phyloP scores from a whole-genome alignment of 2,329 filamentous ascomycete genomes.

The Lachnellula subtilissima region DNA sequence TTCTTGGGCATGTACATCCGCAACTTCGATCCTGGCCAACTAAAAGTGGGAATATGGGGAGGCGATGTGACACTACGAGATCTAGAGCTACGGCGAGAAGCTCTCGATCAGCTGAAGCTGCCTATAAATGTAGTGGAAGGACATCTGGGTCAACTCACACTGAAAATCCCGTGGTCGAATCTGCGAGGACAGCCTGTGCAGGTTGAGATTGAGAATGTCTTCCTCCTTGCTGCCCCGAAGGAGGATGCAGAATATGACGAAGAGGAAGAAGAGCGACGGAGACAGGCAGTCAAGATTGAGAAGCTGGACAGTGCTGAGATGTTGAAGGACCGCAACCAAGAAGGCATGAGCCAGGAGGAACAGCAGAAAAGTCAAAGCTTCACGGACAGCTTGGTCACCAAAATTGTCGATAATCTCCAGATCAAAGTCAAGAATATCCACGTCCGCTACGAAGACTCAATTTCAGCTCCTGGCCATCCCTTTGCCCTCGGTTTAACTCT shows the following conservation, averaged over 20 bases:
- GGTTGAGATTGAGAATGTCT: constrained; percentile 95
- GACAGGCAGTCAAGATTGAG: constrained; percentile 95
- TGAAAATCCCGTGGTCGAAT: constrained; percentile 97
- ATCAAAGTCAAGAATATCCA: constrained; percentile 98
- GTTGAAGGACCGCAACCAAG: constrained; percentile 84
- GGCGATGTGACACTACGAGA: constrained; percentile 94
- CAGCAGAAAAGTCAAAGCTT: constrained; percentile 98
- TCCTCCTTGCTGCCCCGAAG: constrained; percentile 88
- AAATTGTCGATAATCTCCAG: constrained; percentile 97
- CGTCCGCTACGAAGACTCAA: constrained; percentile 94
- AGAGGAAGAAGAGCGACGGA: constrained; percentile 82
- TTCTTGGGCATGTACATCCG: constrained; percentile 99
- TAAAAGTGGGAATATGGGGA: constrained; percentile 98
- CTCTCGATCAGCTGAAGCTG: constrained; percentile 92
- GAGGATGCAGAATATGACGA: constrained; percentile 92
- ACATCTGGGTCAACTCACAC: constrained; percentile 83
- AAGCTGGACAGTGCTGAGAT: constrained; percentile 95
- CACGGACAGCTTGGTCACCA: constrained; percentile 87
- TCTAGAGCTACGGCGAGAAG: constrained; percentile 88
- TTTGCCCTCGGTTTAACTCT: constrained; percentile 90
- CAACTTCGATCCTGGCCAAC: constrained; percentile 96
- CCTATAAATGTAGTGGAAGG: constrained; percentile 96
- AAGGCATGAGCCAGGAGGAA: constrained; percentile 90
- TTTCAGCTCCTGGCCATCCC: constrained; percentile 89
- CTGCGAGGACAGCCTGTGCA: constrained; percentile 89